Evolutionary conservation across 1,284 basidiomycete genomes (phyloP), one percentile per base, ranked within the genome.

Genomic region (Singerocomus inundabilis): DNA sequence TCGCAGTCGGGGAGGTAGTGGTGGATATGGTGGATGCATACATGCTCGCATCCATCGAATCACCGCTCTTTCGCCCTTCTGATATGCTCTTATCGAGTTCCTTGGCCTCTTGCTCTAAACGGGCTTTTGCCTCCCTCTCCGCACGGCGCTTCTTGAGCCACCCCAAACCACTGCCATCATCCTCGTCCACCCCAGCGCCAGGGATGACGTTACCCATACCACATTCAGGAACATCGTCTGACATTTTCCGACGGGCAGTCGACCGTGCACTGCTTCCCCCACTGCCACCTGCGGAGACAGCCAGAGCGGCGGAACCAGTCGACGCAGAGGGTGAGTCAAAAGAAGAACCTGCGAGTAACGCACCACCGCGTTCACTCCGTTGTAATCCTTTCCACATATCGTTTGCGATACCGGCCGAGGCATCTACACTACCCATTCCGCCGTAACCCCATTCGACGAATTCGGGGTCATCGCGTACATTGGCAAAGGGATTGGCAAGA

Each of bases 401-500:
- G n/a, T 46, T 56, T 11, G 60, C 56, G 56, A 59, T 59, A 40
- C 64, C 60, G 37, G 56, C 63, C 40, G 60, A 58, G 16, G 63
- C 68, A 28, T 67, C 68, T 5, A 88, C 84, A 46, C 78, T 81
- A 26, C 88, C 88, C 88, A 91, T 90, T 4, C 88, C 88, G 42
- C 88, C 88, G 54, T 88, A 88, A 1, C 88, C 88, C 88, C 88
- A 91, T 64, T 91, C 88, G 25, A 91, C 87, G 57, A 91, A 91
- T 64, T 85, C 82, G 35, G 84, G 82, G 31, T 90, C 73, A 37
- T 82, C 79, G 6, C 72, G 72, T 12, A 72, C 75, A 46, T 72
- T 78, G 2, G 73, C 78, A 51, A 83, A 83, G 0, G 72, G 79
- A 57, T 81, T 79, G 4, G 67, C 61, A 33, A 65, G 65, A 6